phyloP scores from a whole-genome alignment of 73 alveolate species.

The Durusdinium trenchii region DNA sequence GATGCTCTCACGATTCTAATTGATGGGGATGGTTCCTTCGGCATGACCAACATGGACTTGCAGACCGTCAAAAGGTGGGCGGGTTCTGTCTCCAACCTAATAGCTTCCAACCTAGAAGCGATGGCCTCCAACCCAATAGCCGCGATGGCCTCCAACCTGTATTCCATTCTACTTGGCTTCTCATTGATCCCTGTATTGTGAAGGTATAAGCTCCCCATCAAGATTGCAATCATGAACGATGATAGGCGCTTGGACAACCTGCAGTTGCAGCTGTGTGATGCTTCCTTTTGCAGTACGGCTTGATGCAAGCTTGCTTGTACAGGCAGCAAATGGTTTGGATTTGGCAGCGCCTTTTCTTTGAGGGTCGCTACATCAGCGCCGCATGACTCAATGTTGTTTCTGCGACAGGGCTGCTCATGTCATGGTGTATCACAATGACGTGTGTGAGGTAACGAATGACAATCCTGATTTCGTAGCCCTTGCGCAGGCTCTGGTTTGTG shows the following conservation, averaged over 20 bases:
- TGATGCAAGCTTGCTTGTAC: background rate
- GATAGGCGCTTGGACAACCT: background rate
- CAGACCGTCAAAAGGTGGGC: conserved; percentile 58
- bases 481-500: background rate
- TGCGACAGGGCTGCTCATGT: background rate
- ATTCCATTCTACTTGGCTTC: background rate
- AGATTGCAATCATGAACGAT: conserved; percentile 95
- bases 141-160: no score
- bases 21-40: conserved; percentile 94
- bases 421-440: background rate
- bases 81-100: background rate
- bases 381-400: background rate
- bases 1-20: conserved; percentile 55
- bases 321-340: conserved; percentile 95
- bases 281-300: background rate
- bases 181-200: background rate
- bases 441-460: conserved; percentile 23
- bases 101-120: no score
- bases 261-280: background rate
- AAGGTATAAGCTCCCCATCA: conserved; percentile 83
- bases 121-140: no score
- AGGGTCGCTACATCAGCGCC: conserved; percentile 73
- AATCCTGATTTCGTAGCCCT: conserved; percentile 92
- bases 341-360: conserved; percentile 94
- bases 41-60: conserved; percentile 93